Evolutionary conservation across 805 yeast species (phyloP).

Genomic region (Millerozyma acaciae): DNA sequence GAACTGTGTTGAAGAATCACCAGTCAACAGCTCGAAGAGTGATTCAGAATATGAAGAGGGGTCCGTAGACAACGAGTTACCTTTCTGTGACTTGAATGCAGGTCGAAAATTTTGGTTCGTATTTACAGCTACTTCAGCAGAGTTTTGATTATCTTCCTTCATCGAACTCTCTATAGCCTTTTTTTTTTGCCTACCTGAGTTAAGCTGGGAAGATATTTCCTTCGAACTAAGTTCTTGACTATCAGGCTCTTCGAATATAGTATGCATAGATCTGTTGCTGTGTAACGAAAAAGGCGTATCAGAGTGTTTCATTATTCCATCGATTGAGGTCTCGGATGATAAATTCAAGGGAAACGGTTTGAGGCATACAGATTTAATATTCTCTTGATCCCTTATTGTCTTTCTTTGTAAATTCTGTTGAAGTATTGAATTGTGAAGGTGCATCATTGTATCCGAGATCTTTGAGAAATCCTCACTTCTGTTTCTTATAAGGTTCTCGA

Average conservation of each 20-base stretch:
- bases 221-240: constrained; percentile 1
- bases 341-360: constrained; percentile 20
- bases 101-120: not conserved
- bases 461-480: constrained; percentile 10
- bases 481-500: constrained; percentile 8
- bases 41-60: constrained; percentile 3
- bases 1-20: too few relatives aligned
- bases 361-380: constrained; percentile 3
- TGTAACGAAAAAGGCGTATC: not conserved
- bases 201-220: too few relatives aligned
- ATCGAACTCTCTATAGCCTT: too few relatives aligned
- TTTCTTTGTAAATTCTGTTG: constrained; percentile 3
- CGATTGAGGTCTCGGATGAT: not conserved
- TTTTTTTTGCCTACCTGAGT: too few relatives aligned
- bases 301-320: constrained; percentile 1
- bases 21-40: too few relatives aligned
- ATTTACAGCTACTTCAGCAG: not conserved
- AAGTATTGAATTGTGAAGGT: constrained; percentile 8
- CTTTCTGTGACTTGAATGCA: not conserved
- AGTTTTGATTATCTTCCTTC: not conserved
- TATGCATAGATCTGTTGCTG: constrained; percentile 5
- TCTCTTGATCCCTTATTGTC: not conserved
- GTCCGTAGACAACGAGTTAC: not conserved
- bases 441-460: constrained; percentile 7
- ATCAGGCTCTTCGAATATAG: constrained; percentile 9